A percentile compares a stretch with the other conserved stretches of the same genome.
These are phyloP conservation scores for Leonotis leonurus DNA, from an alignment of 257 asterid species.

Conservation along the genomic window DNA sequence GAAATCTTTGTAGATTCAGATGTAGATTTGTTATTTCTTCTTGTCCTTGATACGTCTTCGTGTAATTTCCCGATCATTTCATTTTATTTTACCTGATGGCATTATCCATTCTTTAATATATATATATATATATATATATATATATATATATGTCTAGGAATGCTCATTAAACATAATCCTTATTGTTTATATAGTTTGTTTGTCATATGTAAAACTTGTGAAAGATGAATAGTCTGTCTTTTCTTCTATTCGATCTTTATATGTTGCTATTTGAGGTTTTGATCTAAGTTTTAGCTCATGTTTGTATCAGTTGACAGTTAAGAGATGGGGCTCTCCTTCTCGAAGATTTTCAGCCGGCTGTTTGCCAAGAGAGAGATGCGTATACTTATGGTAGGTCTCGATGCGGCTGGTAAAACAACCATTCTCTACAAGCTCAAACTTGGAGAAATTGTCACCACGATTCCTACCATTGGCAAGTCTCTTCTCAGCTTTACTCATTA, in stretches of 20 bases:
- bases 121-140: too few relatives aligned
- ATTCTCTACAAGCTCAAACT: slow-evolving; percentile 45
- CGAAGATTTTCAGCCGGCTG: slow-evolving; percentile 42
- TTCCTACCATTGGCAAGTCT: slow-evolving; percentile 40
- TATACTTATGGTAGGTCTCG: slow-evolving; percentile 45
- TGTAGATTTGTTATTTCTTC: not conserved
- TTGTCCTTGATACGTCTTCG: not conserved
- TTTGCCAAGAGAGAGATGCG: slow-evolving; percentile 51
- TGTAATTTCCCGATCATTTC: not conserved
- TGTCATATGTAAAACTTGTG: too few relatives aligned
- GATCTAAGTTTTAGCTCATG: not conserved
- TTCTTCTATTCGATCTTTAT: not conserved
- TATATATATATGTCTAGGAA: not conserved
- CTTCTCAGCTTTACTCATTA: not conserved
- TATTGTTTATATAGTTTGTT: too few relatives aligned
- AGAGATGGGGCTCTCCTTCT: slow-evolving; percentile 40
- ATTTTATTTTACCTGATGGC: too few relatives aligned
- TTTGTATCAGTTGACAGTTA: slow-evolving; percentile 14
- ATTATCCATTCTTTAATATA: not conserved
- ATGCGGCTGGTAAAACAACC: slow-evolving; percentile 47
- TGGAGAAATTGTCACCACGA: slow-evolving; percentile 47
- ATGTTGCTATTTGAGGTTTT: not conserved
- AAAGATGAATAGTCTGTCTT: too few relatives aligned
- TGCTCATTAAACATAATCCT: not conserved
- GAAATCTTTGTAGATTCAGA: not conserved